These are phyloP conservation scores for Aspergillus pseudoterreus DNA, from an alignment of 2,329 filamentous ascomycete genomes.

Conservation along the genomic window DNA sequence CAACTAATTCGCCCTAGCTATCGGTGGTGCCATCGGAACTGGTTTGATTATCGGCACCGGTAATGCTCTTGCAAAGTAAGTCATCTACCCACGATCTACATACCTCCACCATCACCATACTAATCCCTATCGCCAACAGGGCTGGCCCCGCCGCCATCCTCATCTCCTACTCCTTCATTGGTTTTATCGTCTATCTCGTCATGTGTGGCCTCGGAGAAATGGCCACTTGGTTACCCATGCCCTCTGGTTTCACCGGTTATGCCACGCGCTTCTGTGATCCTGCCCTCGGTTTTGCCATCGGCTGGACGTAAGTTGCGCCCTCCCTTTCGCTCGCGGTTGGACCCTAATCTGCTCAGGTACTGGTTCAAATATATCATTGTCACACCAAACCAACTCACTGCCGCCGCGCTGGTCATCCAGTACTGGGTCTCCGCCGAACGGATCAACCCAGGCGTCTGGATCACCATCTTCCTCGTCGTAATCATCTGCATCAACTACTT, in stretches of 20 bases:
- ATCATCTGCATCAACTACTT: slow-evolving; percentile 68
- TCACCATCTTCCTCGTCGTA: slow-evolving; percentile 63
- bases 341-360: slow-evolving; percentile 24
- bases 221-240: slow-evolving; percentile 75
- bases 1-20: slow-evolving; percentile 23
- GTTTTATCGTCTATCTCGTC: slow-evolving; percentile 68
- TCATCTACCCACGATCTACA: not conserved
- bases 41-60: slow-evolving; percentile 42
- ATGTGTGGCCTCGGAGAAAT: slow-evolving; percentile 82
- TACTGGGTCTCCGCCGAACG: slow-evolving; percentile 66
- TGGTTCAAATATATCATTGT: slow-evolving; percentile 81
- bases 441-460: slow-evolving; percentile 76
- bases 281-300: slow-evolving; percentile 73
- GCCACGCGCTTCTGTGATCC: slow-evolving; percentile 76
- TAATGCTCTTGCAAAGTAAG: slow-evolving; percentile 34
- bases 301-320: slow-evolving; percentile 56
- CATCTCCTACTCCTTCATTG: slow-evolving; percentile 43
- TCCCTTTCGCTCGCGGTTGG: slow-evolving; percentile 4
- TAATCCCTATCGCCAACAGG: slow-evolving; percentile 19
- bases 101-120: not conserved
- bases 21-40: slow-evolving; percentile 43
- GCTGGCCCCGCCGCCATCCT: slow-evolving; percentile 41
- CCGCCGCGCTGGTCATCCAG: slow-evolving; percentile 72
- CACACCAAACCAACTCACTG: slow-evolving; percentile 80
- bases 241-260: slow-evolving; percentile 77